phyloP scores from a whole-genome alignment of 106 monocot genomes.

The Posidonia australis region DNA sequence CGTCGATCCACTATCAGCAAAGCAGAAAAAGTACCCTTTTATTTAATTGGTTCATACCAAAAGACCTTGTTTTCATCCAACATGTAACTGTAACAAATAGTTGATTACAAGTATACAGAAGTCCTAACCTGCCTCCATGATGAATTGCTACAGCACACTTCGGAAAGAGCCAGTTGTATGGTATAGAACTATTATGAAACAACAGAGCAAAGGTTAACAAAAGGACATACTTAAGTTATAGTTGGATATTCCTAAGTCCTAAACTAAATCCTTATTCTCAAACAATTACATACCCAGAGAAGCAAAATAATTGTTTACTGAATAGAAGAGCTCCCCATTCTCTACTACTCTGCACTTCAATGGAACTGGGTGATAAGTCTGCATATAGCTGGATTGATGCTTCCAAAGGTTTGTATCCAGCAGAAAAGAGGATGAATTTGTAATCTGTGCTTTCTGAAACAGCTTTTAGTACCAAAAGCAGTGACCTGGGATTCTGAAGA shows the following conservation, averaged over 20 bases:
- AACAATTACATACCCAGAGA: constrained; percentile 56
- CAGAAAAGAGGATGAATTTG: constrained; percentile 59
- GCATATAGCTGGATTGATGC: constrained; percentile 33
- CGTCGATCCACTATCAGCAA: constrained; percentile 64
- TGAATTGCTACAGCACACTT: constrained; percentile 76
- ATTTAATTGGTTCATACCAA: too few relatives aligned
- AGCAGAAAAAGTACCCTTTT: not conserved
- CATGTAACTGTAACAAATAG: too few relatives aligned
- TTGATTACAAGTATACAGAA: not conserved
- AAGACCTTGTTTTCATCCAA: too few relatives aligned
- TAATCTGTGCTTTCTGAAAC: constrained; percentile 40
- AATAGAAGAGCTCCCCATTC: constrained; percentile 37
- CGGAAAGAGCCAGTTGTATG: constrained; percentile 79
- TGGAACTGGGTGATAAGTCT: constrained; percentile 15
- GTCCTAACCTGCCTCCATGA: constrained; percentile 83
- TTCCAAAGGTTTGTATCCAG: constrained; percentile 72
- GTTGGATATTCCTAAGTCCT: not conserved
- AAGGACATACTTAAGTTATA: not conserved
- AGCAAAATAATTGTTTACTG: constrained; percentile 53
- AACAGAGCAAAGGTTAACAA: constrained; percentile 1
- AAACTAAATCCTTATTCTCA: not conserved
- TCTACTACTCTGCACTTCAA: not conserved
- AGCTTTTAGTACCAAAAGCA: constrained; percentile 62
- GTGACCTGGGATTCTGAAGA: constrained; percentile 58
- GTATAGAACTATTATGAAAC: constrained; percentile 29